These are phyloP conservation scores for Xylaria polymorpha DNA, from an alignment of 2,329 filamentous ascomycete species.

Conservation along the genomic window DNA sequence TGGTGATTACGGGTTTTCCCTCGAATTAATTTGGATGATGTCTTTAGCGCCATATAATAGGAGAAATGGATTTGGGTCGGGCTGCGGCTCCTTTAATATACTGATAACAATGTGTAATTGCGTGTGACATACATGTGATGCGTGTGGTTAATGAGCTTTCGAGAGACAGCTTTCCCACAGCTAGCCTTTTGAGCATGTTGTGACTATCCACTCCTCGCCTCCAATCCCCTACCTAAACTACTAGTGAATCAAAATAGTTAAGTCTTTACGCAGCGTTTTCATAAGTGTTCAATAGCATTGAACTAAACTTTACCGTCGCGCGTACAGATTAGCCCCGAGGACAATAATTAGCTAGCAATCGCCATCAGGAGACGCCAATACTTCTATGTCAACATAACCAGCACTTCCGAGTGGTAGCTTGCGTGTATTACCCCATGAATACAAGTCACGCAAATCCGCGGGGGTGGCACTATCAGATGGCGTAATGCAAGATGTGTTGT, in stretches of 20 bases:
- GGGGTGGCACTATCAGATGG: neutral
- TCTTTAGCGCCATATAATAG: conserved; percentile 5
- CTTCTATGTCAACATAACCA: too few species aligned
- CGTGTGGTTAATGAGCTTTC: neutral
- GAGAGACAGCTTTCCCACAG: neutral
- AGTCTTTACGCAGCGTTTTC: neutral
- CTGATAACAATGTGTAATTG: neutral
- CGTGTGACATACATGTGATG: neutral
- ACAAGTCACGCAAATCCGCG: neutral
- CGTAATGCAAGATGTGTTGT: neutral
- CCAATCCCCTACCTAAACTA: neutral
- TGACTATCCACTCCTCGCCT: neutral
- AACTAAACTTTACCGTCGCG: neutral
- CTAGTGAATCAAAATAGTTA: too few species aligned
- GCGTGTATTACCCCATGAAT: too few species aligned
- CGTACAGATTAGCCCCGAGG: too few species aligned
- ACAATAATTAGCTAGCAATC: neutral
- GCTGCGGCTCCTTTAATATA: neutral
- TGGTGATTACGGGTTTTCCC: neutral
- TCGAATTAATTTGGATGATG: conserved; percentile 13
- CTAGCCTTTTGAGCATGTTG: neutral
- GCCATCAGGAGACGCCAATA: neutral
- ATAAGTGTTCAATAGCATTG: neutral
- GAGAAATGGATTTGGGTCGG: neutral
- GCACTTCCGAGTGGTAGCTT: too few species aligned